Percentiles rank a stretch among this genome's conserved stretches.
phyloP scores from a whole-genome alignment of 1,284 basidiomycete genomes.

The Schizopora paradoxa region DNA sequence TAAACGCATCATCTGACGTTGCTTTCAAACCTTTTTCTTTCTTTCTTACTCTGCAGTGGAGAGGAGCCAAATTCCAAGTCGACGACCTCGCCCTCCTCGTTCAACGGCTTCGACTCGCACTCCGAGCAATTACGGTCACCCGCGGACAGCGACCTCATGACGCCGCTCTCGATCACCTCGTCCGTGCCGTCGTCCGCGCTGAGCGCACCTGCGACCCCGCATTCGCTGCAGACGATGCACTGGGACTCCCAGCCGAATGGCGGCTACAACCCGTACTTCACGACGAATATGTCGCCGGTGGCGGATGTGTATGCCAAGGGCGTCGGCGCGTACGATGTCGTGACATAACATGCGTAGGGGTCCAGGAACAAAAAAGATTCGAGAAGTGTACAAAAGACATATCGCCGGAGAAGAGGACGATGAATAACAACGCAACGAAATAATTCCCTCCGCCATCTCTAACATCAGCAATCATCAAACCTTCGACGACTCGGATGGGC shows the following conservation, averaged over 20 bases:
- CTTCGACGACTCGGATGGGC: no score
- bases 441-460: no score
- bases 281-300: conserved; percentile 2
- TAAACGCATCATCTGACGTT: neutral
- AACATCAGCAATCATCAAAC: no score
- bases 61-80: conserved; percentile 13
- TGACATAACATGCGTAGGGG: no score
- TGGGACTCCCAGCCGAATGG: conserved; percentile 12
- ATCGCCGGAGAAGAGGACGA: no score
- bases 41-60: conserved; percentile 6
- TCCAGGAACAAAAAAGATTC: no score
- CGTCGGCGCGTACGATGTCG: conserved; percentile 15
- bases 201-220: conserved; percentile 15
- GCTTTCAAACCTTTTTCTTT: neutral
- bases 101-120: conserved; percentile 9
- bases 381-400: no score
- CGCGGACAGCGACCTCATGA: conserved; percentile 63
- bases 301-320: conserved; percentile 14
- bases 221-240: conserved; percentile 14
- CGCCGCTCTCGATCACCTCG: conserved; percentile 44
- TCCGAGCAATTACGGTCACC: conserved; percentile 42
- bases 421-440: no score
- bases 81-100: conserved; percentile 14
- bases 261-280: conserved; percentile 15
- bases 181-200: conserved; percentile 13